These are phyloP conservation scores for Fusarium sp. DNA, from an alignment of 2,329 filamentous ascomycete species.

Conservation along the genomic window DNA sequence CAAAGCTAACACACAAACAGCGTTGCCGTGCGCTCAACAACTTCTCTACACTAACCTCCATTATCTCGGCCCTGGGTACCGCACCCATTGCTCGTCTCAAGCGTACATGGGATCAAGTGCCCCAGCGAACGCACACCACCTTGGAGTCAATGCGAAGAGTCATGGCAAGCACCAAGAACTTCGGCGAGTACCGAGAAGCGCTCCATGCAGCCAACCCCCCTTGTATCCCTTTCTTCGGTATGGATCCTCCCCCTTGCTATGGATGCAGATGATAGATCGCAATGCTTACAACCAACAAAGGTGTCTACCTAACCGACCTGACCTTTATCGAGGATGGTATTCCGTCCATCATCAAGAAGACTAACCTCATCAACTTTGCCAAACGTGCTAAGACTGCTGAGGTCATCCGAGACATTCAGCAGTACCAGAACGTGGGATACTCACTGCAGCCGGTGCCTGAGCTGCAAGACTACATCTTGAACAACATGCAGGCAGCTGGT, in stretches of 20 bases:
- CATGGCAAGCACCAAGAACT: conserved; percentile 98
- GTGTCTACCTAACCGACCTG: conserved; percentile 95
- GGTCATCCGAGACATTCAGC: conserved; percentile 97
- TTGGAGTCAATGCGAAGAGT: conserved; percentile 92
- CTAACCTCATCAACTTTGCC: conserved; percentile 97
- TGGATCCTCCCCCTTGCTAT: conserved; percentile 35
- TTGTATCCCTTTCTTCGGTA: conserved; percentile 98
- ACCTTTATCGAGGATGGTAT: conserved; percentile 99
- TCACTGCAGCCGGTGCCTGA: conserved; percentile 89
- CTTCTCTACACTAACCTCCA: conserved; percentile 96
- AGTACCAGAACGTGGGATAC: conserved; percentile 99
- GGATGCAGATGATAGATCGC: not conserved
- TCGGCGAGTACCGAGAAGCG: conserved; percentile 94
- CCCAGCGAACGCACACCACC: conserved; percentile 81
- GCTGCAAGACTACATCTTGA: conserved; percentile 95
- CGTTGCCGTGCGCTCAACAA: conserved; percentile 96
- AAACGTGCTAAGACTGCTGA: conserved; percentile 98
- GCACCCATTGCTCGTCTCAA: conserved; percentile 94
- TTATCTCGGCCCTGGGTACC: conserved; percentile 94
- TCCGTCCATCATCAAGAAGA: conserved; percentile 94
- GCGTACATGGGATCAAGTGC: conserved; percentile 94
- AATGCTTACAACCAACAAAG: conserved; percentile 56
- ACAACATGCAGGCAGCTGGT: conserved; percentile 93
- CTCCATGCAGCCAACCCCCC: conserved; percentile 94
- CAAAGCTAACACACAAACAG: conserved; percentile 57